These are phyloP conservation scores for Lachnellula suecica DNA, from an alignment of 2,329 filamentous ascomycete species.

Conservation along the genomic window DNA sequence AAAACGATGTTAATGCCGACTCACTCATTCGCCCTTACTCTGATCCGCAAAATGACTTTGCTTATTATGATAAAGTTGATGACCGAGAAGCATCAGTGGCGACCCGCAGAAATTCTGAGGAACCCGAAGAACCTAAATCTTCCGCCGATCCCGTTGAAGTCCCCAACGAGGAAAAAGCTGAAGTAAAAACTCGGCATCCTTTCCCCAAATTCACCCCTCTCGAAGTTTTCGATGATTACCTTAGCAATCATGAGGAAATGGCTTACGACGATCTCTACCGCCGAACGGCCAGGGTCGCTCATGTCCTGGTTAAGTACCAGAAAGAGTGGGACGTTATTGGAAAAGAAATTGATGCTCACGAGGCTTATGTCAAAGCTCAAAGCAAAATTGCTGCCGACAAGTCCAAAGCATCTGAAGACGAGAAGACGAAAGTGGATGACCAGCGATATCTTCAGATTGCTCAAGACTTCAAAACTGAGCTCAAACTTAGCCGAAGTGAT, in stretches of 20 bases:
- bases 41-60: constrained; percentile 17
- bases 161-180: constrained; percentile 9
- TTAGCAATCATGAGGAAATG: constrained; percentile 24
- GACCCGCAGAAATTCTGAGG: constrained; percentile 13
- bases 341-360: constrained; percentile 24
- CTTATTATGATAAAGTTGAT: constrained; percentile 25
- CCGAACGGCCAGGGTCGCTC: constrained; percentile 18
- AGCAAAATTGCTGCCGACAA: constrained; percentile 16
- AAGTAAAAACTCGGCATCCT: constrained; percentile 11
- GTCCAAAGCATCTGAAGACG: constrained; percentile 14
- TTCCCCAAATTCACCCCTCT: constrained; percentile 27
- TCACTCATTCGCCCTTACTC: constrained; percentile 16
- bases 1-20: constrained; percentile 4
- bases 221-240: constrained; percentile 25
- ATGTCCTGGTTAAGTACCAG: constrained; percentile 22
- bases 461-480: constrained; percentile 4
- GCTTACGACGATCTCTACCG: constrained; percentile 27
- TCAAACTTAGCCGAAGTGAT: constrained; percentile 11
- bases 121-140: constrained; percentile 10
- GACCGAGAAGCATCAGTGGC: constrained; percentile 15
- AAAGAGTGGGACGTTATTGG: constrained; percentile 28
- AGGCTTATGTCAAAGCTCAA: constrained; percentile 15
- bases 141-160: constrained; percentile 3
- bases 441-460: constrained; percentile 12
- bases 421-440: constrained; percentile 17